Percentiles rank a stretch among this genome's conserved stretches.
Evolutionary conservation across 2,329 filamentous ascomycete genomes (phyloP).

Genomic region (Aspergillus calidoustus): DNA sequence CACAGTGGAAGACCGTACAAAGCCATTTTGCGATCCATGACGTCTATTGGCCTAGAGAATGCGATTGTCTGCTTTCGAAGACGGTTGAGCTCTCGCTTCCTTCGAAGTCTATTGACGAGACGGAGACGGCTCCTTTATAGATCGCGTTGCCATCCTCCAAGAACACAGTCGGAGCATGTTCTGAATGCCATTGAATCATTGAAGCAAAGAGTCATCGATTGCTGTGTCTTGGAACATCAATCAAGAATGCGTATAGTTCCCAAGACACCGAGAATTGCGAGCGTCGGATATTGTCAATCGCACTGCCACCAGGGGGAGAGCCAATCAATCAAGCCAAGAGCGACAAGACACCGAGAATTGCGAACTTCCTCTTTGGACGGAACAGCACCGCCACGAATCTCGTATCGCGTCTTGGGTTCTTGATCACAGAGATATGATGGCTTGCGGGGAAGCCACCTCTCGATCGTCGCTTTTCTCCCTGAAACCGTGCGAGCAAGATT

Average conservation of each 20-base stretch:
- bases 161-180: not conserved
- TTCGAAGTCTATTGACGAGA: not conserved
- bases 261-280: constrained; percentile 18
- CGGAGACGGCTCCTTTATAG: constrained; percentile 5
- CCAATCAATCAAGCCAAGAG: constrained; percentile 10
- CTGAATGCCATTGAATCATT: not conserved
- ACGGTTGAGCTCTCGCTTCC: not conserved
- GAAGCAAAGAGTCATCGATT: not conserved
- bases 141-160: not conserved
- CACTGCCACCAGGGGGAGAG: constrained; percentile 6
- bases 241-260: constrained; percentile 6
- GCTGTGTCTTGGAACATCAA: constrained; percentile 5
- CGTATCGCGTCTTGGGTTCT: constrained; percentile 2
- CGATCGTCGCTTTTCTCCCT: not conserved
- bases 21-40: not conserved
- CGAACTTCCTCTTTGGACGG: constrained; percentile 14
- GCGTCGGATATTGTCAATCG: not conserved
- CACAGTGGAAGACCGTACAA: not conserved
- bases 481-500: constrained; percentile 3
- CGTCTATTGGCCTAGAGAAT: not conserved
- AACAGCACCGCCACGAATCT: constrained; percentile 14
- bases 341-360: constrained; percentile 22
- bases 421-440: not conserved
- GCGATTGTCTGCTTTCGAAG: not conserved
- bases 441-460: constrained; percentile 3